Evolutionary conservation across 2,329 filamentous ascomycete species (phyloP).

Genomic region (Ascocoryne sarcoides): DNA sequence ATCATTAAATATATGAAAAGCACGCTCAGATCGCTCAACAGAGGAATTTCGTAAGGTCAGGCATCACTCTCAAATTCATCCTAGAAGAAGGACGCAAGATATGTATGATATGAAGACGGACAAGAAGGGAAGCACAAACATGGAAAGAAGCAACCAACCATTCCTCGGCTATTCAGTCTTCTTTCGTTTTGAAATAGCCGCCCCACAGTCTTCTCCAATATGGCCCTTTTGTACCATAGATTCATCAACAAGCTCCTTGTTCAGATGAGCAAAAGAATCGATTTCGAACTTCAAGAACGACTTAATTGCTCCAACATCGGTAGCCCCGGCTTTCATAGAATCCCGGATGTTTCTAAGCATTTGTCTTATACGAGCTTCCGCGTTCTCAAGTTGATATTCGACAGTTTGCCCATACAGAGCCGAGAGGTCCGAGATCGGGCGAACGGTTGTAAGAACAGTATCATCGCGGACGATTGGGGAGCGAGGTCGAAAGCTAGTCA

Average conservation of each 20-base stretch:
- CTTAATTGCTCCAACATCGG: slow-evolving; percentile 29
- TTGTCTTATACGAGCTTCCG: slow-evolving; percentile 29
- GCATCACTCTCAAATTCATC: too few relatives aligned
- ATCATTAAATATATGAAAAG: too few relatives aligned
- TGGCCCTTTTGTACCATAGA: slow-evolving; percentile 22
- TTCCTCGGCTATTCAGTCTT: background rate
- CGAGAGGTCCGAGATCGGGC: slow-evolving; percentile 31
- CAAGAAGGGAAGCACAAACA: too few relatives aligned
- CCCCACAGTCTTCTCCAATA: slow-evolving; percentile 21
- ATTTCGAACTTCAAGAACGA: slow-evolving; percentile 31
- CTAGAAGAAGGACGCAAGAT: too few relatives aligned
- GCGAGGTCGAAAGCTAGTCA: slow-evolving; percentile 36
- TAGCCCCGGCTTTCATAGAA: slow-evolving; percentile 28
- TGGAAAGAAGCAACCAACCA: background rate
- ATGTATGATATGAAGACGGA: too few relatives aligned
- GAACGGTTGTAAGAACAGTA: slow-evolving; percentile 30
- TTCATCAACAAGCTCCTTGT: slow-evolving; percentile 29
- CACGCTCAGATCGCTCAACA: too few relatives aligned
- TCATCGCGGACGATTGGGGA: slow-evolving; percentile 34
- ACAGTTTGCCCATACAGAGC: slow-evolving; percentile 32
- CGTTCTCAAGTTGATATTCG: slow-evolving; percentile 32
- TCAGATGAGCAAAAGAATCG: slow-evolving; percentile 22
- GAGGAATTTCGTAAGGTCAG: too few relatives aligned
- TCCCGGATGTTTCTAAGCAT: slow-evolving; percentile 29
- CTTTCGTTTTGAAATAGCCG: slow-evolving; percentile 16